Evolutionary conservation across 2,329 filamentous ascomycete species (phyloP), one percentile per base, ranked within the genome.

Genomic region (Stachybotrys chlorohalonatus): DNA sequence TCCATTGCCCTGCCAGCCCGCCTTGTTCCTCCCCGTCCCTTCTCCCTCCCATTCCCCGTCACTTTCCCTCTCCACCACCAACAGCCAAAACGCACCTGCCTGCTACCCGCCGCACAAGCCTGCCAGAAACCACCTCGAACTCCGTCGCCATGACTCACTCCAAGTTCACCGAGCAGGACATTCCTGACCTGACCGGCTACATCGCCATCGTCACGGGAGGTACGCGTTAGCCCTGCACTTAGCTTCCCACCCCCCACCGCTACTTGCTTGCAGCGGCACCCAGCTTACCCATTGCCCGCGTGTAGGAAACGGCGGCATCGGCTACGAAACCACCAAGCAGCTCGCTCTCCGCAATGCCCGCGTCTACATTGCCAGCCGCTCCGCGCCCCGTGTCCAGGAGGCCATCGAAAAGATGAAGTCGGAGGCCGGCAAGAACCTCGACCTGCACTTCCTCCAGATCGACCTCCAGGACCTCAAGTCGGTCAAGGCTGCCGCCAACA

Each of bases 141-240:
- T 16, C 46, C 46, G 46, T 24, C 46, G 16, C 17, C 46, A 47
- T 47, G 46, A 9, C 36, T 42, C 13, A 13, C 36, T 11, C 9
- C 11, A 47, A 47, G 15, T 57, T 54, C 32, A 57, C 53, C 3
- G 53, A 57, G n/a, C 53, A 55, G 15, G 61, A 64, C 17, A 58
- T 64, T 6, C 58, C 62, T 1, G 59, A 50, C n/a, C 57, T 63
- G 5, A 55, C 47, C 1, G 61, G 61, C 6, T 61, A 63, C 31
- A 49, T 63, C 7, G 58, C 42, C 6, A 62, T 64, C 3, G 60
- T 64, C 1, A 64, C 62, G 1, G 62, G 62, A 11, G 62, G 62
- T 63, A 52, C 36, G 50, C 5, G 13, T 9, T 3, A 9, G 36
- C 36, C 36, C 9, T 45, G 11, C 39, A 3, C 39, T 13, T 1